phyloP scores from a whole-genome alignment of 2,329 filamentous ascomycete genomes.

The Cladosporium austrohemisphaericum region DNA sequence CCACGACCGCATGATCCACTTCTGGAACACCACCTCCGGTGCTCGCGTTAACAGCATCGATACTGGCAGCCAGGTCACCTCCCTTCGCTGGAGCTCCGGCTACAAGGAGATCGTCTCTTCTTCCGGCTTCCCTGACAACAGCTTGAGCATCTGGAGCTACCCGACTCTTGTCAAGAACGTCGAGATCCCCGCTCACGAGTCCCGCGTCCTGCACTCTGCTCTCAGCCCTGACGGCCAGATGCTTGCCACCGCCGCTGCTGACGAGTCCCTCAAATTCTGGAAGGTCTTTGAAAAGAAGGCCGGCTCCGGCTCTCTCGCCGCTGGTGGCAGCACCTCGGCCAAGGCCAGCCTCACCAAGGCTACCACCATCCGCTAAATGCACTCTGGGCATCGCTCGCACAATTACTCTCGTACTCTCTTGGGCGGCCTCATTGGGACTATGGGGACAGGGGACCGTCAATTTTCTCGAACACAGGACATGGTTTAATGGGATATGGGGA shows the following conservation, averaged over 20 bases:
- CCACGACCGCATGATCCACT: constrained; percentile 97
- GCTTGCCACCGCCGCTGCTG: constrained; percentile 90
- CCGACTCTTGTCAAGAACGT: constrained; percentile 94
- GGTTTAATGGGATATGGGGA: neutral
- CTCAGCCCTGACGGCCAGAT: constrained; percentile 97
- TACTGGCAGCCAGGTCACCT: constrained; percentile 95
- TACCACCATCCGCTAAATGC: constrained; percentile 61
- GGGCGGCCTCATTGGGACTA: neutral
- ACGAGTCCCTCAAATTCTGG: constrained; percentile 99
- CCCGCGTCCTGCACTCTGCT: constrained; percentile 91
- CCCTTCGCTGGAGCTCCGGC: constrained; percentile 90
- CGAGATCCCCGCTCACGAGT: constrained; percentile 97
- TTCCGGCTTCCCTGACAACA: constrained; percentile 98
- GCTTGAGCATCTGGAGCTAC: constrained; percentile 98
- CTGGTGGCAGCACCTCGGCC: constrained; percentile 68
- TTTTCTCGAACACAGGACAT: constrained; percentile 1
- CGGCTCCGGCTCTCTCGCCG: constrained; percentile 61
- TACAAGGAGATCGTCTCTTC: constrained; percentile 98
- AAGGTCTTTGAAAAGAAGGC: constrained; percentile 99
- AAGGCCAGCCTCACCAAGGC: constrained; percentile 81
- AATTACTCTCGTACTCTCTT: constrained; percentile 5
- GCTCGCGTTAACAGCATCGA: constrained; percentile 99
- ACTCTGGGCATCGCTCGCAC: neutral
- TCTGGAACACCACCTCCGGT: constrained; percentile 99
- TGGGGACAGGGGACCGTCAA: neutral